Evolutionary conservation across 2,329 filamentous ascomycete genomes (phyloP), one percentile per base, ranked within the genome.

Genomic region (Neofusicoccum sp.): DNA sequence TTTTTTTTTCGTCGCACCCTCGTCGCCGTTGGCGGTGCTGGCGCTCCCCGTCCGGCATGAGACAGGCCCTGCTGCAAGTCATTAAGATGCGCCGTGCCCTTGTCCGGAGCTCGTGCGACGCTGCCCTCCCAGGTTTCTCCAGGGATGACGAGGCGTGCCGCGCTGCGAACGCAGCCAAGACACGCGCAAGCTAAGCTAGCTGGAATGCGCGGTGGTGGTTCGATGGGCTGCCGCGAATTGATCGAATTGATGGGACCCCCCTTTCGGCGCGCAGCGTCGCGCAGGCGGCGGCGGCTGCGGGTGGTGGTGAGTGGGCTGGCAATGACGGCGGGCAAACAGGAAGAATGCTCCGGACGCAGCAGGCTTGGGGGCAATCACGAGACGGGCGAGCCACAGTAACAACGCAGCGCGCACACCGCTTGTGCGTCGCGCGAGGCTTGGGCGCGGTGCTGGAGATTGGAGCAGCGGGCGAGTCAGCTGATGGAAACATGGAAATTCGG

Each of bases 41-140:
- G 49, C 49, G 36, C 36, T 14, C 37, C 54, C 39, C 31, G 54
- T 16, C 41, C 39, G 52, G 52, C 52, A 56, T 56, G 39, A 56
- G 52, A 56, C 39, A 56, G 52, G 54, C 54, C 54, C 47, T 54
- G 29, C 48, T 62, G 59, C 59, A 62, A 54, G 59, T 62, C 59
- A 62, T 62, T 44, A 62, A 54, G 59, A 50, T 54, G 59, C 59
- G 59, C 59, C 54, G 54, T 58, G 54, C 54, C 54, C 54, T 33
- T 56, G 52, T 56, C 59, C 48, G 37, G 48, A 44, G 48, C 59
- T 52, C 59, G 48, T 62, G 59, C 59, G 59, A 61, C 45, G 52
- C 31, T 58, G 54, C 41, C 54, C 54, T 58, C 54, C 54, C 54
- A 58, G 54, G 54, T 47, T 56, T 58, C 52, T 41, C 52, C 54